phyloP scores from a whole-genome alignment of 2,329 filamentous ascomycete genomes.

The Xylaria sp. region DNA sequence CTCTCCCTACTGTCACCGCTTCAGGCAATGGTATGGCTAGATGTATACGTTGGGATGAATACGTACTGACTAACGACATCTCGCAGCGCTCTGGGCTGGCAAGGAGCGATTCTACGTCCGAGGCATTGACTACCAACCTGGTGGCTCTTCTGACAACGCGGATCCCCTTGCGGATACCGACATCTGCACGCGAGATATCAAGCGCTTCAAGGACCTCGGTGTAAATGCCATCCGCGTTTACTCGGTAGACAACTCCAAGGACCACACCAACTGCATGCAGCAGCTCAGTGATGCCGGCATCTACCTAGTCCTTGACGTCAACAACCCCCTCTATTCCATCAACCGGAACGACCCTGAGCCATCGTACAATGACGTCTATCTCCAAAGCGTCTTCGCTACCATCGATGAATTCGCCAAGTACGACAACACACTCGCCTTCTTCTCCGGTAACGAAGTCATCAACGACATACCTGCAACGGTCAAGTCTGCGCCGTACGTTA shows the following conservation, averaged over 20 bases:
- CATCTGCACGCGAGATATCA: slow-evolving; percentile 82
- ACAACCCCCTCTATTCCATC: slow-evolving; percentile 88
- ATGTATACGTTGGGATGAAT: not conserved
- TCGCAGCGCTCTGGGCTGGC: slow-evolving; percentile 65
- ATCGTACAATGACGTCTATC: slow-evolving; percentile 89
- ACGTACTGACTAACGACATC: slow-evolving; percentile 35
- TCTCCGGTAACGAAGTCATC: slow-evolving; percentile 85
- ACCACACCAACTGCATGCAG: slow-evolving; percentile 89
- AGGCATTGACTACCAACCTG: slow-evolving; percentile 72
- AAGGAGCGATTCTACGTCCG: slow-evolving; percentile 68
- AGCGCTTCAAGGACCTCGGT: slow-evolving; percentile 84
- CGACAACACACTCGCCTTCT: slow-evolving; percentile 87
- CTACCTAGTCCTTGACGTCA: slow-evolving; percentile 92
- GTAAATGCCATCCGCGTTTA: slow-evolving; percentile 94
- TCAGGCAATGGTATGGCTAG: slow-evolving; percentile 65
- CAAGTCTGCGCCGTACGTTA: slow-evolving; percentile 76
- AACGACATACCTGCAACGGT: slow-evolving; percentile 74
- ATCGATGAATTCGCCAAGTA: slow-evolving; percentile 87
- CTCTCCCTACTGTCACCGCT: slow-evolving; percentile 62
- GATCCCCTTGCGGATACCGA: slow-evolving; percentile 81
- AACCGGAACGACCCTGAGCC: slow-evolving; percentile 77
- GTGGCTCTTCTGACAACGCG: slow-evolving; percentile 63
- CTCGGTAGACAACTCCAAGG: slow-evolving; percentile 84
- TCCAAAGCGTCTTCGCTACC: slow-evolving; percentile 87
- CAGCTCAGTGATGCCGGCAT: slow-evolving; percentile 84